Conservation (phyloP, 179 eudicot genomes). For the Spergularia azorica region DNA sequence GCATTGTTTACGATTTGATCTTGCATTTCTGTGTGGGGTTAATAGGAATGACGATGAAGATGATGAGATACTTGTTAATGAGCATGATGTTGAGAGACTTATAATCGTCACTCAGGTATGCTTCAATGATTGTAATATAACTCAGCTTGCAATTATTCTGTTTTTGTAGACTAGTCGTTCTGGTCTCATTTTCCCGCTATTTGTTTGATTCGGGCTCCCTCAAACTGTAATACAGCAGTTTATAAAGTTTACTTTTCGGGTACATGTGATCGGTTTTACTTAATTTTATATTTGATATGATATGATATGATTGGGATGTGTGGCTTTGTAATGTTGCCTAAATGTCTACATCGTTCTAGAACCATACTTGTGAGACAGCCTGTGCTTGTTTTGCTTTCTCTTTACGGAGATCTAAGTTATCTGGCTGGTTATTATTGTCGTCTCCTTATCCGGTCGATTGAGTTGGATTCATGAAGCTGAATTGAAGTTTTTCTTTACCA, state of each 20-base stretch:
- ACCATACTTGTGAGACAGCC: not conserved
- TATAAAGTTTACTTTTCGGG: too few relatives aligned
- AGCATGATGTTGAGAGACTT: slow-evolving; percentile 86
- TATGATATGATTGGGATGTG: too few relatives aligned
- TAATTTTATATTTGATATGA: not conserved
- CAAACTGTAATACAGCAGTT: too few relatives aligned
- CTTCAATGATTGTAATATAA: not conserved
- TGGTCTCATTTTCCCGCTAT: not conserved
- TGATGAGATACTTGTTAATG: slow-evolving; percentile 58
- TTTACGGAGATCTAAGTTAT: not conserved
- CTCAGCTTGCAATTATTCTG: not conserved
- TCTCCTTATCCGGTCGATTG: not conserved
- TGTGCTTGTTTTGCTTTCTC: too few relatives aligned
- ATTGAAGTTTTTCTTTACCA: not conserved
- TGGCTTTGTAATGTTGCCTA: not conserved
- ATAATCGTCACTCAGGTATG: slow-evolving; percentile 90
- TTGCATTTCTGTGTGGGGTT: slow-evolving; percentile 10
- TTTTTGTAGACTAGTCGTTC: not conserved
- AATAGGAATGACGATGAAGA: slow-evolving; percentile 82
- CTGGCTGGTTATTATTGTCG: not conserved
- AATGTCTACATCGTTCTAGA: not conserved
- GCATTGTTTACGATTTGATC: not conserved
- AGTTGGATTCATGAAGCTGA: not conserved
- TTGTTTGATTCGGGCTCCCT: not conserved
- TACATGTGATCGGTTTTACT: too few relatives aligned